phyloP scores from a whole-genome alignment of 768 basidiomycete genomes.

The Tulasnella calospora region DNA sequence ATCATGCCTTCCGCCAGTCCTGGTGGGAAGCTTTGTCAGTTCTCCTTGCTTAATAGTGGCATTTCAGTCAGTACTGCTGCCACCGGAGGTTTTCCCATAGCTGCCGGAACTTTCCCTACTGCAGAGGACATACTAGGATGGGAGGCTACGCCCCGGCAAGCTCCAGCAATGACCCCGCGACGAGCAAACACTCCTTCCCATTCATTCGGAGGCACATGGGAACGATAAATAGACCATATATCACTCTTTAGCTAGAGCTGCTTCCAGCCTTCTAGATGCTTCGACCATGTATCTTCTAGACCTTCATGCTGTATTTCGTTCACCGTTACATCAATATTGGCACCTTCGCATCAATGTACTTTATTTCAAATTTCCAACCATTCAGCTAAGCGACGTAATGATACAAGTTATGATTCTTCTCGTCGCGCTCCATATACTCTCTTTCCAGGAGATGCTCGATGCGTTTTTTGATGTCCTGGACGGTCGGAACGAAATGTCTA shows the following conservation, averaged over 20 bases:
- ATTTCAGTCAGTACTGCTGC: neutral
- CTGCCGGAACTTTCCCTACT: no score
- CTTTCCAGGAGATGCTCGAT: conserved; percentile 77
- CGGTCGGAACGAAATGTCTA: conserved; percentile 79
- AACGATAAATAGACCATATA: neutral
- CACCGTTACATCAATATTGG: neutral
- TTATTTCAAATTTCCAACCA: neutral
- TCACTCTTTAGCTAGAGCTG: neutral
- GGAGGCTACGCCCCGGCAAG: neutral
- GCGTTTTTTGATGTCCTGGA: conserved; percentile 77
- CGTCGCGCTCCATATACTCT: conserved; percentile 55
- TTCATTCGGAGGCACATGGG: no score
- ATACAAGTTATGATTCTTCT: conserved; percentile 64
- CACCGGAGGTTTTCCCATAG: no score
- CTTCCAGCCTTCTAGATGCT: neutral
- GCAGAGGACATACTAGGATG: neutral
- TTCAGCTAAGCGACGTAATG: conserved; percentile 52
- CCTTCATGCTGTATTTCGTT: neutral
- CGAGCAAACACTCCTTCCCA: neutral
- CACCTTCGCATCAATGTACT: neutral
- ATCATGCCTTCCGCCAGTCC: neutral
- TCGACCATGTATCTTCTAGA: neutral
- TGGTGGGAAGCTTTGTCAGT: neutral
- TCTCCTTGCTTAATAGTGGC: neutral
- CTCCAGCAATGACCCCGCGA: neutral